Evolutionary conservation across 306 rosid genomes (phyloP), one percentile per base, ranked within the genome.

Genomic region (Sicyos baderoa): DNA sequence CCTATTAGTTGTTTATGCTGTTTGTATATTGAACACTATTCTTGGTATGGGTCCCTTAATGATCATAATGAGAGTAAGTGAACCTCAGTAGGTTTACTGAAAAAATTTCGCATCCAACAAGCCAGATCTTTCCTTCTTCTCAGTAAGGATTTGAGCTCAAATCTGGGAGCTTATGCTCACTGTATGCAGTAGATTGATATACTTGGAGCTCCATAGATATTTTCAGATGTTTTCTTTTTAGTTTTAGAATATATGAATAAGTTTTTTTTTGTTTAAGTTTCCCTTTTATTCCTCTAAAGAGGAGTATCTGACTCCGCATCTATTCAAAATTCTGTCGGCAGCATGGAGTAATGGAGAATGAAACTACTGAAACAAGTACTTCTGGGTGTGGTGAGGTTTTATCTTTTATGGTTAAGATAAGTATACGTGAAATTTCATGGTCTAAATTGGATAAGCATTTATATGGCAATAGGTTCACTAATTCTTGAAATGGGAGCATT

Each of bases 401-500:
- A 82, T 84, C 71, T 78, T 82, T 79, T 63, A 80, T 66, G 51
- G 72, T 78, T 75, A 79, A 78, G 77, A 82, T 14, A 79, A 77
- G 77, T 76, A 48, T 68, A 66, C 68, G 47, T 54, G 74, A 23
- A 51, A 70, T 60, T 23, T 59, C 57, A 29, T 17, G 49, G 77
- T 45, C 78, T 78, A 51, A 82, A 70, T 72, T 63, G 74, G 65
- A 60, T 80, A 74, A 72, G 19, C 77, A 75, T 79, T 69, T 48
- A 12, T 76, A 53, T 77, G 59, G 66, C 49, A 72, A 75, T 81
- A 93, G 98, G 98, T 80, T 93, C 98, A 51, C 82, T 93, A 63
- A 93, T 93, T 85, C 95, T 93, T 81, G 98, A 90, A 86, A 93
- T 93, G 98, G 97, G 98, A 69, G 96, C 97, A 61, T 84, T 93